phyloP scores from a whole-genome alignment of 2,329 filamentous ascomycete genomes.

The Dothidotthia symphoricarpi region DNA sequence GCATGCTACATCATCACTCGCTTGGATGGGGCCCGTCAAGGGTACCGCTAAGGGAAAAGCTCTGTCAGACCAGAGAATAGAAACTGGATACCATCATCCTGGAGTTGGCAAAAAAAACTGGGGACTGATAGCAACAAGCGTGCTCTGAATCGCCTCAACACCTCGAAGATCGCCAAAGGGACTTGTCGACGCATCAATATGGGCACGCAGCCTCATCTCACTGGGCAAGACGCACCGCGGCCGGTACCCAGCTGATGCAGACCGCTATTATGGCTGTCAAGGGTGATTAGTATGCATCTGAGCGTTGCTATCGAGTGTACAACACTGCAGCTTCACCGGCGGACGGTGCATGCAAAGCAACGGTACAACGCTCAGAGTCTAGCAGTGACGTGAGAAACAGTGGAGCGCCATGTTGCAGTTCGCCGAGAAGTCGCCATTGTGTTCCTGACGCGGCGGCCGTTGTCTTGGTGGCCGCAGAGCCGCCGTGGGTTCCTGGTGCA shows the following conservation, averaged over 20 bases:
- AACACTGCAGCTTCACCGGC: no score
- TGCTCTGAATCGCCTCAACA: slow-evolving; percentile 26
- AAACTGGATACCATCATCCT: slow-evolving; percentile 29
- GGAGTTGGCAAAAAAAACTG: slow-evolving; percentile 24
- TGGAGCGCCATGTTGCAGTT: slow-evolving; percentile 17
- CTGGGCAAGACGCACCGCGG: slow-evolving; percentile 17
- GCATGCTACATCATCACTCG: slow-evolving; percentile 26
- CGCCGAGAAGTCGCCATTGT: slow-evolving; percentile 17
- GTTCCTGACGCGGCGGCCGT: background rate
- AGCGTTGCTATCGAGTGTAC: no score
- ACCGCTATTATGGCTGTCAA: slow-evolving; percentile 14
- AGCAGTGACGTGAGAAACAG: slow-evolving; percentile 19
- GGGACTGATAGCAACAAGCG: slow-evolving; percentile 19
- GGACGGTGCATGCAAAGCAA: slow-evolving; percentile 13
- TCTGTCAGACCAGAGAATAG: slow-evolving; percentile 27
- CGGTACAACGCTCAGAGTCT: slow-evolving; percentile 2
- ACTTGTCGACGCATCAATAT: slow-evolving; percentile 16
- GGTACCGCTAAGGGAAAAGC: slow-evolving; percentile 21
- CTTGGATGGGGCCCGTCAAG: slow-evolving; percentile 18
- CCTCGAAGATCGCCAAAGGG: slow-evolving; percentile 5
- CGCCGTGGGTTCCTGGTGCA: slow-evolving; percentile 6
- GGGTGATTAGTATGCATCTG: slow-evolving; percentile 8
- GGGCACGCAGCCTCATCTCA: slow-evolving; percentile 21
- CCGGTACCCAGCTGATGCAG: slow-evolving; percentile 20
- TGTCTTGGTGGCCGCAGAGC: slow-evolving; percentile 8